phyloP scores from a whole-genome alignment of 164 flowering plant genomes.

The Warburgia ugandensis region DNA sequence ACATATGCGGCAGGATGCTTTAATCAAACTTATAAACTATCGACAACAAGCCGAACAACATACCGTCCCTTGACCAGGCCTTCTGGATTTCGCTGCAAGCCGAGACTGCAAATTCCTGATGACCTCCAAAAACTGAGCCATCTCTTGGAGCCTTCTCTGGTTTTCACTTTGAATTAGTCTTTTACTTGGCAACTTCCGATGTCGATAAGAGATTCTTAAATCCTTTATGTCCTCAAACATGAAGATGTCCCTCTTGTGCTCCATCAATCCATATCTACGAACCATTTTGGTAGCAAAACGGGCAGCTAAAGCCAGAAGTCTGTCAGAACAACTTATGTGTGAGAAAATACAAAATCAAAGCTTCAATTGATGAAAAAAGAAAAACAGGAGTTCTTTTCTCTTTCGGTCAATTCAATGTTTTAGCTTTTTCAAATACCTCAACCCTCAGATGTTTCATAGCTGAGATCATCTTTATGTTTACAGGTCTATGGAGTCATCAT shows the following conservation, averaged over 20 bases:
- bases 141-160: conserved; percentile 49
- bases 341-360: conserved; percentile 1
- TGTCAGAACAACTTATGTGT: conserved; percentile 26
- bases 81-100: conserved; percentile 37
- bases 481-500: too few species aligned
- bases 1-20: neutral
- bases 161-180: conserved; percentile 16
- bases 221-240: conserved; percentile 12
- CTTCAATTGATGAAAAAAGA: too few species aligned
- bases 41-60: conserved; percentile 9
- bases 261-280: conserved; percentile 55
- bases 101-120: conserved; percentile 62
- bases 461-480: too few species aligned
- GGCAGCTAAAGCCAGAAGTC: conserved; percentile 71
- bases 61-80: conserved; percentile 57
- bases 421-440: too few species aligned
- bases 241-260: conserved; percentile 28
- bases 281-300: conserved; percentile 78
- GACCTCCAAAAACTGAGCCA: conserved; percentile 72
- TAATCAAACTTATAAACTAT: neutral
- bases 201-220: conserved; percentile 14
- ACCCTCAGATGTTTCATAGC: too few species aligned
- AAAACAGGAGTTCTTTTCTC: too few species aligned
- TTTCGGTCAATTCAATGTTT: too few species aligned
- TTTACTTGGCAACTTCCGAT: conserved; percentile 18